Evolutionary conservation across 352 stramenopile species (phyloP).

Genomic region (Globisporangium recalcitrans): DNA sequence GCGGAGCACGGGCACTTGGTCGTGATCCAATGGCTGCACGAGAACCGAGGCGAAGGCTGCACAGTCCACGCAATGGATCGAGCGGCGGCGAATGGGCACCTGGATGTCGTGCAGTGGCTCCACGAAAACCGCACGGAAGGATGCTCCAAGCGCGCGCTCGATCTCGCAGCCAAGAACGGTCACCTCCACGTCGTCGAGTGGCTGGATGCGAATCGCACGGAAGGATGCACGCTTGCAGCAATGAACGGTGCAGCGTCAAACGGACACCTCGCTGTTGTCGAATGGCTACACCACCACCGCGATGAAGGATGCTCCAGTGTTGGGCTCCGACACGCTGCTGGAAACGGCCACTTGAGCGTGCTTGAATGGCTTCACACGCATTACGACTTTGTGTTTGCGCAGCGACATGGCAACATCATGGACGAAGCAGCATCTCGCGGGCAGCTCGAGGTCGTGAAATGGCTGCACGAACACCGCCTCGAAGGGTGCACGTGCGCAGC

Average conservation of each 20-base stretch:
- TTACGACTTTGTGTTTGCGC: constrained; percentile 20
- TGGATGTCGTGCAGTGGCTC: constrained; percentile 45
- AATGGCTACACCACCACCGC: constrained; percentile 45
- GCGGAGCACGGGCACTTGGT: constrained; percentile 28
- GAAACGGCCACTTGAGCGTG: constrained; percentile 33
- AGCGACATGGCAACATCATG: constrained; percentile 34
- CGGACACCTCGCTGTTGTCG: constrained; percentile 47
- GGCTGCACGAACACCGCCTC: constrained; percentile 24
- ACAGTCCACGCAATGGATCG: constrained; percentile 40
- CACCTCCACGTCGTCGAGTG: constrained; percentile 47
- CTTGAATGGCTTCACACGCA: constrained; percentile 37
- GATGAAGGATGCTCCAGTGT: constrained; percentile 35
- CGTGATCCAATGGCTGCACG: constrained; percentile 36
- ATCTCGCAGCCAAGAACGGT: constrained; percentile 42
- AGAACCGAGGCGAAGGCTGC: constrained; percentile 31
- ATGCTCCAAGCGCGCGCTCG: constrained; percentile 38
- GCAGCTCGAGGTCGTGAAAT: constrained; percentile 32
- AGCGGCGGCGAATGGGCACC: constrained; percentile 36
- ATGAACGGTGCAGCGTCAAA: constrained; percentile 43
- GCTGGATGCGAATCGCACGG: constrained; percentile 33
- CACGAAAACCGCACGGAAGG: constrained; percentile 33
- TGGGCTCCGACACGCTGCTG: constrained; percentile 27
- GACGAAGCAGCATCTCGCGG: constrained; percentile 32
- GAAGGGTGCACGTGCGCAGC: constrained; percentile 42
- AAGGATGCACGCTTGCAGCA: constrained; percentile 36